Base-by-base conservation (phyloP, 164 flowering plant species). In the Macadamia integrifolia region DNA sequence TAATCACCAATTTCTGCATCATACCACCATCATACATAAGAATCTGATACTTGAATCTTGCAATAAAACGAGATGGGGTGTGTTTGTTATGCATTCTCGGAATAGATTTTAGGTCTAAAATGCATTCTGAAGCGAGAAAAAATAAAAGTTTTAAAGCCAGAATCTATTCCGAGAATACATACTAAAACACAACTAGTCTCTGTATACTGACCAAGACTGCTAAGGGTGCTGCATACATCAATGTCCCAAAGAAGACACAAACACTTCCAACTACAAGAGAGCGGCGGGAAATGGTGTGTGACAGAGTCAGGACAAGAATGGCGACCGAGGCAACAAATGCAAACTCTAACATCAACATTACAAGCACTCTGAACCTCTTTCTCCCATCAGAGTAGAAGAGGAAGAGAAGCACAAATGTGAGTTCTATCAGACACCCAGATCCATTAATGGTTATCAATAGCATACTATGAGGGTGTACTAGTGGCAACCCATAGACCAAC, bases 191-290 rank as follows among this genome's bases (percentile, higher is more conserved):
- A 23, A 23, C 23, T 23, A 23, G 23, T 23, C 23, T 23, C 23
- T 23, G 23, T 23, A 9, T 23, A 75, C 86, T 72, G 12, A 90
- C 97, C 90, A 88, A 85, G 84, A 90, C 79, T 0, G 86, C 62
- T 28, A 88, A 60, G 0, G 97, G 97, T 0, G 97, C 75, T 29
- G 85, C 94, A 63, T 88, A 88, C 92, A 87, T 88, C 66, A 85
- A 59, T 57, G 79, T 72, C 43, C 80, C 79, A 58, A 82, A 84
- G 62, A 85, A n/a, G 3, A 87, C 78, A 69, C 82, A 75, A 0
- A 86, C 44, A 66, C 71, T 66, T 0, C 94, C 93, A 11, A 87
- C 84, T 17, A 86, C 61, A 49, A 66, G 32, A 23, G 89, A 77
- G 6, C 92, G 81, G 1, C 53, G 67, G 6, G 74, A 58, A 62